Base-by-base conservation (phyloP, 352 stramenopile species). In the Phytophthora sp. region DNA sequence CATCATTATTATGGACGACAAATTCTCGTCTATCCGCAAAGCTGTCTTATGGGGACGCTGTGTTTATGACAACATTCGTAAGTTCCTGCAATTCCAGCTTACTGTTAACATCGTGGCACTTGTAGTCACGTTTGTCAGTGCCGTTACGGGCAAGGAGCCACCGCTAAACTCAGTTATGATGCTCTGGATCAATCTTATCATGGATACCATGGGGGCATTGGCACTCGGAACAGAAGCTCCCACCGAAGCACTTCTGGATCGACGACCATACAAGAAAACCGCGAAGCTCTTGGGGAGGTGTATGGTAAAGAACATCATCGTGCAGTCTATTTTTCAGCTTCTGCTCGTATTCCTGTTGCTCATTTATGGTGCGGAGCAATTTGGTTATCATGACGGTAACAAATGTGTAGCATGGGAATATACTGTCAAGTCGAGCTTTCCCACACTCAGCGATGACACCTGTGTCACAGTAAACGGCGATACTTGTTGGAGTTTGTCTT, bases 1-100 rank as follows among this genome's bases (percentile, higher is more conserved):
- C 23, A 95, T 95, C 52, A 93, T 95, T 65, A 92, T 94, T 59
- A 93, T 94, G 84, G 85, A 95, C 57, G 87, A 95, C 55, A 82
- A 88, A 36, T 95, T 95, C 56, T 91, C 82, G 5, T 94, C 84
- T 9, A 95, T 95, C 50, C 78, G 81, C 18, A 86, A 88, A 35
- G 84, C 85, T 1, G 83, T 95, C 21, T 63, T 93, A 9, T 93
- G 86, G 84, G 87, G 87, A 0, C 87, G 85, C 9, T 90, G 82
- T 46, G 85, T 95, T 8, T 95, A 94, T 52, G 85, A 94, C 56
- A 93, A 91, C 54, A 93, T 94, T 63, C 80, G 84, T 44, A 94
- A 93, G 41, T 95, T 95, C 27, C 59, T 95, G 4, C 87, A 93
- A 55, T 94, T 94, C 60, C 84, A 94, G 52, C 76, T 95, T 18